Base-by-base conservation (phyloP, 805 yeast genomes). In the Saturnispora serradocipensis region DNA sequence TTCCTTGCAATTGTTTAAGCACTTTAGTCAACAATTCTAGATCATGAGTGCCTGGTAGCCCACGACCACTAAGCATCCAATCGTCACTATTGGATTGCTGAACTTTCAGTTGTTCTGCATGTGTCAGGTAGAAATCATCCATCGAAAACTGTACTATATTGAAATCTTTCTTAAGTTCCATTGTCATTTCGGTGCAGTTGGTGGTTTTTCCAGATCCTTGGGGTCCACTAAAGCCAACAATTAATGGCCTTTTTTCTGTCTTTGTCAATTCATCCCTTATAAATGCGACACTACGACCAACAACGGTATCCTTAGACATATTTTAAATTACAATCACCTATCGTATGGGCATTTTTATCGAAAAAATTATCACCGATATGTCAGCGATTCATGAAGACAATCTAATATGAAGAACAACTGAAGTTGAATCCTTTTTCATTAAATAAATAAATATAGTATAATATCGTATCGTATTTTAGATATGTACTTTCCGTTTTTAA, bases 21-120 rank as follows among this genome's bases (percentile, higher is more conserved):
- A 74, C 64, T 7, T 65, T 57, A 6, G 56, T 45, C n/a, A 73
- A 62, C 13, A 85, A 59, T 1, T 57, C 58, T 16, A 86, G 60
- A 61, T 91, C 97, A 64, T 91, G 99, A 0, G 98, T 91, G 0
- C 97, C 97, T 0, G 98, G 98, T 15, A 87, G 72, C 0, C 98
- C 98, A 25, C 98, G 70, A 3, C 96, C 96, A 34, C 63, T 59
- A 16, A 88, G 60, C 45, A 91, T 68, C 35, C 67, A 63, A 61
- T 66, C 66, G 13, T 67, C 73, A 0, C 70, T 62, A 53, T 70
- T 67, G 13, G 54, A 49, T 5, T 55, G 38, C 1, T 76, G 74
- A 24, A 89, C 61, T 32, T 54, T 53, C 25, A 52, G 54, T 61
- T 88, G 97, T 18, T 82, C 83, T 7, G 61, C 66, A 61, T 80